Conservation (phyloP, 1,284 basidiomycete species). For the Schizophyllum commune region DNA sequence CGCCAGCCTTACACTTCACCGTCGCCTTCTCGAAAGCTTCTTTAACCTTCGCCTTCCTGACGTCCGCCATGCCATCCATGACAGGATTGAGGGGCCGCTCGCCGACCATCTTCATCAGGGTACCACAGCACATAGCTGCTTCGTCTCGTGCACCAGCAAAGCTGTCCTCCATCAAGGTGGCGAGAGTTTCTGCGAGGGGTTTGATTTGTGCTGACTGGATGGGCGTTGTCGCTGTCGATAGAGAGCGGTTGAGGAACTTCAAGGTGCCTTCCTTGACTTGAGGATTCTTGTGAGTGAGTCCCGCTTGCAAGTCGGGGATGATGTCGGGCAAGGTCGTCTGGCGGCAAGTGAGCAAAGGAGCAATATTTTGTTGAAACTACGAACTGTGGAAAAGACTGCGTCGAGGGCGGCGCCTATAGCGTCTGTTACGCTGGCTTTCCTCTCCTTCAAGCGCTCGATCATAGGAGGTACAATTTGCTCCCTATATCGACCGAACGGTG, state of each 20-base stretch:
- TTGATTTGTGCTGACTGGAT: slow-evolving; percentile 77
- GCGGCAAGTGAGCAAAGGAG: slow-evolving; percentile 11
- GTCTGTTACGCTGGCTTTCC: slow-evolving; percentile 88
- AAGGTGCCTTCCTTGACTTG: slow-evolving; percentile 94
- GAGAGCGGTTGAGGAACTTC: slow-evolving; percentile 80
- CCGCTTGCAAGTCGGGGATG: slow-evolving; percentile 75
- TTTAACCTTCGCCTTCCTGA: slow-evolving; percentile 90
- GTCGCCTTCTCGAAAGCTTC: slow-evolving; percentile 87
- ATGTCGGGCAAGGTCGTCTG: slow-evolving; percentile 81
- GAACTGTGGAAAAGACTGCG: slow-evolving; percentile 80
- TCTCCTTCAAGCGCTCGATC: slow-evolving; percentile 90
- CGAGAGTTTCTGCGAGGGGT: slow-evolving; percentile 74
- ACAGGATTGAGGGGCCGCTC: slow-evolving; percentile 87
- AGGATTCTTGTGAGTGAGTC: slow-evolving; percentile 89
- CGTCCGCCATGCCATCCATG: slow-evolving; percentile 83
- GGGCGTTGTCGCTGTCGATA: slow-evolving; percentile 64
- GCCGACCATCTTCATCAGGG: slow-evolving; percentile 95
- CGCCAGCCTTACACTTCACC: slow-evolving; percentile 76
- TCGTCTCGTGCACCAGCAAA: slow-evolving; percentile 89
- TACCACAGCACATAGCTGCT: slow-evolving; percentile 83
- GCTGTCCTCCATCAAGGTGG: slow-evolving; percentile 78
- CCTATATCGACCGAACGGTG: slow-evolving; percentile 69
- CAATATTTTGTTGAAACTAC: slow-evolving; percentile 19
- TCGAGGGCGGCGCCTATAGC: slow-evolving; percentile 85
- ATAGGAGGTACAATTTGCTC: slow-evolving; percentile 73